These are phyloP conservation scores for Rhizopogon vinicolor DNA, from an alignment of 768 basidiomycete species.

Conservation along the genomic window DNA sequence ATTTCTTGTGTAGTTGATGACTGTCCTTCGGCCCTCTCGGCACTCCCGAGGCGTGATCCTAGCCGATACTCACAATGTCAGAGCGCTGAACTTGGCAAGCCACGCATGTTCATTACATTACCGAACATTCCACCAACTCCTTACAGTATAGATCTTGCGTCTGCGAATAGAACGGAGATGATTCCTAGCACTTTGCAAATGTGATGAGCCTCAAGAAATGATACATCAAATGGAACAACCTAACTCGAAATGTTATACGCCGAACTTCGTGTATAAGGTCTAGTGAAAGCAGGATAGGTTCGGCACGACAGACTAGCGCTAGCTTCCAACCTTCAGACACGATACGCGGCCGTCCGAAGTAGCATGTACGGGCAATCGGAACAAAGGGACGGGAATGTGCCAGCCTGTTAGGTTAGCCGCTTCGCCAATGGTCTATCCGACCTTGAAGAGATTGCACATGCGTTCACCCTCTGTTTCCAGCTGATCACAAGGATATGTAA, in stretches of 20 bases:
- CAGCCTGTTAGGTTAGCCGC: not conserved
- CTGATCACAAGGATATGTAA: not conserved
- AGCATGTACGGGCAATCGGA: not conserved
- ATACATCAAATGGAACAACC: not conserved
- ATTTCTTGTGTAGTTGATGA: constrained; percentile 18
- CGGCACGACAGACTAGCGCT: not conserved
- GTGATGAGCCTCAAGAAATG: not conserved
- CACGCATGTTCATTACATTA: constrained; percentile 1
- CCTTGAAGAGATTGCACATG: not conserved
- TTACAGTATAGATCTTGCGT: not conserved
- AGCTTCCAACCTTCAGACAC: not conserved
- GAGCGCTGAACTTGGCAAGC: not conserved
- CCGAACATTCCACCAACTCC: not conserved
- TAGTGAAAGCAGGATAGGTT: not conserved
- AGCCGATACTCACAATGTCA: not conserved
- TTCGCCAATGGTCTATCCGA: not conserved
- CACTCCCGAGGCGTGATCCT: not conserved
- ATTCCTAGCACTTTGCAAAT: not conserved
- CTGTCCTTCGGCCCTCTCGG: not conserved
- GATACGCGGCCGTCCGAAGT: not conserved
- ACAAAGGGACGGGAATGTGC: not conserved
- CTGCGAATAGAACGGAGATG: not conserved
- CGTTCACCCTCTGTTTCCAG: not conserved
- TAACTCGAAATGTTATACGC: not conserved
- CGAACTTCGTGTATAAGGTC: not conserved